Percentiles rank a stretch among this genome's conserved stretches.
These are phyloP conservation scores for Paramecium tetraurelia DNA, from an alignment of 73 alveolate species.

Conservation along the genomic window DNA sequence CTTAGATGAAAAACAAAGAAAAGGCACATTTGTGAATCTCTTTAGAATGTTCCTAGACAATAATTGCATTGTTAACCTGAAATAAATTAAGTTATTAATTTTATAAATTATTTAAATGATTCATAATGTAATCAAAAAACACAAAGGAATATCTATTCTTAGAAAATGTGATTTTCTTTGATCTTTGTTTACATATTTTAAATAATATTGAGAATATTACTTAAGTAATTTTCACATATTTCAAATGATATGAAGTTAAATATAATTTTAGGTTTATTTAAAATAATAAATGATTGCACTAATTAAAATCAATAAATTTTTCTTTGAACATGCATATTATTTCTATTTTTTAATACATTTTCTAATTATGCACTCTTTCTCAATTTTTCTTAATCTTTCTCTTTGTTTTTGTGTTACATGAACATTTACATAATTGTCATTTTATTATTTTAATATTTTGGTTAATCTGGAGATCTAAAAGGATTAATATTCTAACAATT, in stretches of 20 bases:
- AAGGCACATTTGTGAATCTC: background rate
- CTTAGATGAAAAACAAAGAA: background rate
- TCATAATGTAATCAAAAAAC: background rate
- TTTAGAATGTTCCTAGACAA: background rate
- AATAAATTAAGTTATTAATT: background rate
- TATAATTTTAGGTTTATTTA: background rate
- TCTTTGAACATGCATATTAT: conserved; percentile 25
- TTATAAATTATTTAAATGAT: background rate
- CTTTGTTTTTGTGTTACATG: conserved; percentile 20
- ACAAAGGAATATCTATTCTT: background rate
- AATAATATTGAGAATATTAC: too few relatives aligned
- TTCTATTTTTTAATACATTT: conserved; percentile 1
- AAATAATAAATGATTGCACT: background rate
- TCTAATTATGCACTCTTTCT: conserved; percentile 37
- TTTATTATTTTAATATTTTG: conserved; percentile 12
- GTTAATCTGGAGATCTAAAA: conserved; percentile 27
- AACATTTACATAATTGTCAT: conserved; percentile 42
- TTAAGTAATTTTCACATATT: too few relatives aligned
- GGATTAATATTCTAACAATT: conserved; percentile 33
- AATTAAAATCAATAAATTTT: background rate
- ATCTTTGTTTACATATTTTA: too few relatives aligned
- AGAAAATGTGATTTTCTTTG: too few relatives aligned
- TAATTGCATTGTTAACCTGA: conserved; percentile 11
- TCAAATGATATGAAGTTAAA: too few relatives aligned
- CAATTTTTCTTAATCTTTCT: conserved; percentile 22